Base-by-base conservation (phyloP, 164 flowering plant species). In the Vitis amurensis region DNA sequence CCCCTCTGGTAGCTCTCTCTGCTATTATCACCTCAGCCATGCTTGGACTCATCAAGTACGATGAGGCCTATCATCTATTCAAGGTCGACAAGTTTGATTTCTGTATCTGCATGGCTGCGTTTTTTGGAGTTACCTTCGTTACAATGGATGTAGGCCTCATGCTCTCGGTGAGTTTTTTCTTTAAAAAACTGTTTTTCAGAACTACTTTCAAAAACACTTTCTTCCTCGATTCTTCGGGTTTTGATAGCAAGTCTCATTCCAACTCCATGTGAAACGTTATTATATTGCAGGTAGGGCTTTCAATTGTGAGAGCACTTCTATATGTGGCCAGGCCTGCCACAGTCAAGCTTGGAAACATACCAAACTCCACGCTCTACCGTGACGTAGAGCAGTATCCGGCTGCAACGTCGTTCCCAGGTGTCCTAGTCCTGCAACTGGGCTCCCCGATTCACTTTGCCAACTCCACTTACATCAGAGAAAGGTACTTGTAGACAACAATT, bases 21-120 rank as follows among this genome's bases (percentile, higher is more conserved):
- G 92, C 99, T 19, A 92, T 93, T 67, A 91, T 96, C 70, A 89
- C 86, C 72, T 78, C 93, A 2, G 98, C 98, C 11, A 91, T 95
- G 97, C 60, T 95, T 4, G 98, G 98, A 1, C 89, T 95, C 50
- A 85, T 95, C 14, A 78, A 91, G 9, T 87, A 86, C 9, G 77
- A 90, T 9, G 89, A 86, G 69, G 77, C 70, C 9, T 74, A 74
- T 66, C 90, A 71, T 52, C 82, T 91, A 16, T 88, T 61, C 72
- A 85, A 88, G 68, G 84, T 90, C 1, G 98, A 95, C 77, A 95
- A 95, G 55, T 88, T 87, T 17, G 98, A 95, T 76, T 95, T 95
- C 70, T 4, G 57, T 62, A 86, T 95, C 17, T 91, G 97, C 73
- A 87, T 93, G 84, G 74, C 83, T 11, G 91, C 89, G 3, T 88